Percentiles rank a stretch among this genome's conserved stretches.
These are phyloP conservation scores for Scenedesmus sp. DNA, from an alignment of 163 green algal species.

Conservation along the genomic window DNA sequence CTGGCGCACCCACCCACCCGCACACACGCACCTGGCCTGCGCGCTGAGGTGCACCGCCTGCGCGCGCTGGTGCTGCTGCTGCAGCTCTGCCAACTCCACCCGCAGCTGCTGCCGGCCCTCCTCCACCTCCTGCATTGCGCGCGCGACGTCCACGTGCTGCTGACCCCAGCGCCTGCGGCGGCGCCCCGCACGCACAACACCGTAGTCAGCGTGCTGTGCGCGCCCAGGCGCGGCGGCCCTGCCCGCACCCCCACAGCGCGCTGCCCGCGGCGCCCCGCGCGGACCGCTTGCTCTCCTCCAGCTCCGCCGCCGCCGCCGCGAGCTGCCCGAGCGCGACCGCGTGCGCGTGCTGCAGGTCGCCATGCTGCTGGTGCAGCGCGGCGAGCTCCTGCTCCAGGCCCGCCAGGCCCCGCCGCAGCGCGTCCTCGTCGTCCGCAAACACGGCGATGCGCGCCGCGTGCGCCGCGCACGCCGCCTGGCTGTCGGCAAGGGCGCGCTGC, in stretches of 20 bases:
- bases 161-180: slow-evolving; percentile 20
- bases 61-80: background rate
- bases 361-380: slow-evolving; percentile 23
- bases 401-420: background rate
- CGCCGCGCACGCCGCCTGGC: slow-evolving; percentile 13
- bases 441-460: slow-evolving; percentile 4
- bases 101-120: slow-evolving; percentile 17
- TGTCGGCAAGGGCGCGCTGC: slow-evolving; percentile 20
- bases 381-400: slow-evolving; percentile 9
- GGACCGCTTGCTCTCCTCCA: slow-evolving; percentile 7
- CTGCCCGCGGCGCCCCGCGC: no score
- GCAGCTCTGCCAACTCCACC: background rate
- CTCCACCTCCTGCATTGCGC: background rate
- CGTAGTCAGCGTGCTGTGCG: no score
- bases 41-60: background rate
- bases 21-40: slow-evolving; percentile 18
- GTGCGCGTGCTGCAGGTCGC: slow-evolving; percentile 11
- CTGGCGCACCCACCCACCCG: background rate
- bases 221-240: no score
- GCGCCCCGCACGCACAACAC: background rate
- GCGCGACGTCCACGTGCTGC: slow-evolving; percentile 19
- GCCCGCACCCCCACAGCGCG: no score
- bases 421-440: slow-evolving; percentile 3
- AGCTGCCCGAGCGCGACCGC: background rate
- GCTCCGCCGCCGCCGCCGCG: background rate